These are phyloP conservation scores for Chlamydomonas reinhardtii DNA, from an alignment of 163 green algal genomes.

Conservation along the genomic window DNA sequence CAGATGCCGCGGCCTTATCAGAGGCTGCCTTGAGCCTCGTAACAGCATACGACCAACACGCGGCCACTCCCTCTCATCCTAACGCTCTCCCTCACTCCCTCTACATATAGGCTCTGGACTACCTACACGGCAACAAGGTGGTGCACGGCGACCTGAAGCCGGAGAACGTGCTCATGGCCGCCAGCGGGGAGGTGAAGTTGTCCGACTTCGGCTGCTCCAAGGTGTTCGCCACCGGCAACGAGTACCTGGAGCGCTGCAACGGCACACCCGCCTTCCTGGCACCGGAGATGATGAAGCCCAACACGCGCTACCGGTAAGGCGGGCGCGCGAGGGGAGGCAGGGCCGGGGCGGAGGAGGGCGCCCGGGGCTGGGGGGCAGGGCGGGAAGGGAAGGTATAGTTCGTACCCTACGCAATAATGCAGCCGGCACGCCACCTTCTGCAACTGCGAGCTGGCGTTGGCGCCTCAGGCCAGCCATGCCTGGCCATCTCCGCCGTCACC, in stretches of 20 bases:
- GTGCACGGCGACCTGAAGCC: constrained; percentile 92
- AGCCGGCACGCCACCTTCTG: too few relatives aligned
- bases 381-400: not conserved
- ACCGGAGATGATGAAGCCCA: constrained; percentile 88
- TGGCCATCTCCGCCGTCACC: too few relatives aligned
- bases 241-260: constrained; percentile 82
- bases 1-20: too few relatives aligned
- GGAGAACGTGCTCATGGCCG: constrained; percentile 89
- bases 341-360: too few relatives aligned
- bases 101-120: constrained; percentile 73
- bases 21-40: too few relatives aligned
- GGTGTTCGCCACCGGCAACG: constrained; percentile 79
- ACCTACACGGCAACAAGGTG: constrained; percentile 84
- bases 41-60: too few relatives aligned
- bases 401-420: too few relatives aligned
- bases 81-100: not conserved
- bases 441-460: too few relatives aligned
- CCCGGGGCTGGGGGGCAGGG: too few relatives aligned
- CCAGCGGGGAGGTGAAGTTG: constrained; percentile 80
- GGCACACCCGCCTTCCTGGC: constrained; percentile 93
- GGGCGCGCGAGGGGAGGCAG: too few relatives aligned
- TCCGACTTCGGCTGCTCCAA: constrained; percentile 90
- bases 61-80: not conserved
- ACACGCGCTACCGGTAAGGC: constrained; percentile 76
- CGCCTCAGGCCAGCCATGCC: too few relatives aligned